Evolutionary conservation across 2,329 filamentous ascomycete genomes (phyloP).

Genomic region (Exophiala mesophila): DNA sequence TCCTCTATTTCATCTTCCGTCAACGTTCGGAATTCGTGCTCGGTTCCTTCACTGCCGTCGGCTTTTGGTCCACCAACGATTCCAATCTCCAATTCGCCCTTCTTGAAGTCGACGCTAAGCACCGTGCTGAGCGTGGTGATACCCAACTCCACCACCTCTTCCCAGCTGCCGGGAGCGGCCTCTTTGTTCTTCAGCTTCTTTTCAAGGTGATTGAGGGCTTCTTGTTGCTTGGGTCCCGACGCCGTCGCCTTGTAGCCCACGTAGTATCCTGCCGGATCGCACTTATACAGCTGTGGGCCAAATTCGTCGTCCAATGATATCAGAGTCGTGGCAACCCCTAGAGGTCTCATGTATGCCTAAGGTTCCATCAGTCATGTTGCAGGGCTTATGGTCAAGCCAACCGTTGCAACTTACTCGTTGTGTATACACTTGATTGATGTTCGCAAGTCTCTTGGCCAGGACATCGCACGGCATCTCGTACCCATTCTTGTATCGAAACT

Average conservation of each 20-base stretch:
- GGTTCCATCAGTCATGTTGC: slow-evolving; percentile 8
- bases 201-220: slow-evolving; percentile 96
- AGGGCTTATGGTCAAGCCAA: neutral
- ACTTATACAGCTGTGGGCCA: slow-evolving; percentile 95
- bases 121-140: slow-evolving; percentile 95
- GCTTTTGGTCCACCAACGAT: slow-evolving; percentile 83
- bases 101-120: slow-evolving; percentile 99
- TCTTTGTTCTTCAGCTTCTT: slow-evolving; percentile 99
- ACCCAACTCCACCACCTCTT: slow-evolving; percentile 94
- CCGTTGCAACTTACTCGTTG: slow-evolving; percentile 64
- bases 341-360: slow-evolving; percentile 93
- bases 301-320: slow-evolving; percentile 90
- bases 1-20: slow-evolving; percentile 98
- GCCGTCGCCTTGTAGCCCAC: slow-evolving; percentile 98
- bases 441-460: slow-evolving; percentile 91
- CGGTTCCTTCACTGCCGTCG: slow-evolving; percentile 78
- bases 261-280: slow-evolving; percentile 96
- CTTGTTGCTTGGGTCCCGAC: slow-evolving; percentile 95
- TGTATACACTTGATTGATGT: slow-evolving; percentile 99
- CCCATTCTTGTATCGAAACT: slow-evolving; percentile 97
- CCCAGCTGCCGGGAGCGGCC: slow-evolving; percentile 83
- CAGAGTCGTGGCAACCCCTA: slow-evolving; percentile 91
- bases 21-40: slow-evolving; percentile 75
- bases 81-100: slow-evolving; percentile 95
- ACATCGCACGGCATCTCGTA: slow-evolving; percentile 99